These are phyloP conservation scores for Coniochaeta prunicola DNA, from an alignment of 2,329 filamentous ascomycete species.

Conservation along the genomic window DNA sequence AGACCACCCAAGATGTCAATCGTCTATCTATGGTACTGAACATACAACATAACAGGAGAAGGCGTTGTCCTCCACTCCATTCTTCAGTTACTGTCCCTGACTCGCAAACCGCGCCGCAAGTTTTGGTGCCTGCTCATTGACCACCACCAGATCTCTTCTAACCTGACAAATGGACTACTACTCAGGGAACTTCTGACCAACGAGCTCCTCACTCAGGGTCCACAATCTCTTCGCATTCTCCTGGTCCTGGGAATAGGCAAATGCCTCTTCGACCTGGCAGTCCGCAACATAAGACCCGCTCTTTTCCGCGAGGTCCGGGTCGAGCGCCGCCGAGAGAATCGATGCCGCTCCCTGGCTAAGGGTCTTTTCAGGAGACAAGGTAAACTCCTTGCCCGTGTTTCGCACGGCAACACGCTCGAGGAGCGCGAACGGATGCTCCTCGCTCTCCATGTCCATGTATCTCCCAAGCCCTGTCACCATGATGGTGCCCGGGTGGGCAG, in stretches of 20 bases:
- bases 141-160: background rate
- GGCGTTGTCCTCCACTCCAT: too few species aligned
- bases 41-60: too few species aligned
- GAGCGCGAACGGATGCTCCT: background rate
- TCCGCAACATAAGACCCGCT: conserved; percentile 18
- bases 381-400: conserved; percentile 9
- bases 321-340: conserved; percentile 27
- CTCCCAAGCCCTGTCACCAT: conserved; percentile 5
- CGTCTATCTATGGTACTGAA: too few species aligned
- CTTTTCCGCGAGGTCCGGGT: conserved; percentile 20
- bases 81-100: too few species aligned
- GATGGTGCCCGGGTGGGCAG: conserved; percentile 13
- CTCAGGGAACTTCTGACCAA: conserved; percentile 3
- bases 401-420: background rate
- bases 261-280: conserved; percentile 18
- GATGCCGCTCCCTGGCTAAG: conserved; percentile 16
- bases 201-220: conserved; percentile 1
- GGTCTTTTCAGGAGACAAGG: background rate
- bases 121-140: too few species aligned
- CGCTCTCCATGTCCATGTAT: conserved; percentile 6
- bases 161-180: background rate
- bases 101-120: too few species aligned
- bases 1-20: too few species aligned
- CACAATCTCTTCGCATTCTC: conserved; percentile 5
- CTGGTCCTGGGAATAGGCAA: conserved; percentile 6